Base-by-base conservation (phyloP, 805 yeast genomes). In the Limtongozyma cylindracea region DNA sequence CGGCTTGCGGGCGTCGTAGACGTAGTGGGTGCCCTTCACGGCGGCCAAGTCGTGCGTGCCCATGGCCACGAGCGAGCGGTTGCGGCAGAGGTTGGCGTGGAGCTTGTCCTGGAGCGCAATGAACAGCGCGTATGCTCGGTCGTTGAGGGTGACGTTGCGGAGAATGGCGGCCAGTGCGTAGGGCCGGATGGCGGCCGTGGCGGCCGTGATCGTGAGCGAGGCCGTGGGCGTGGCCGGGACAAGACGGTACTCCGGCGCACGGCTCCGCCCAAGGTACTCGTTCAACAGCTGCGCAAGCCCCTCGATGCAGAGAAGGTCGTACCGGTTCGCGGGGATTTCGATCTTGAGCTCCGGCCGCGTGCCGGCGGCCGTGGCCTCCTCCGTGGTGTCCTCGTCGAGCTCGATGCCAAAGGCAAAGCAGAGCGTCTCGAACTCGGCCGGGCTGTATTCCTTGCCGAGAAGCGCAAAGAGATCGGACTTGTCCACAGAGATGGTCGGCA, bases 341-440 rank as follows among this genome's bases (percentile, higher is more conserved):
- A 88, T 78, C 52, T 88, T 88, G 37, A 77, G 60, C 48, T 84
- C 91, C n/a, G 99, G 95, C 45, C 93, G 70, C 47, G 77, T 92
- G 31, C 65, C 74, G n/a, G 53, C 43, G 27, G 43, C 47, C 31
- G 72, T 69, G 21, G 61, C 68, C 17, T 72, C 77, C n/a, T n/a
- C n/a, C 19, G 91, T 74, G 41, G 92, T 78, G 45, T 91, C 96
- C 51, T 91, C 99, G 45, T 88, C 99, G 29, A 88, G 61, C 53
- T 88, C 99, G 33, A 88, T 68, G 37, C 99, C 99, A 35, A 82
- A 88, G 40, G 84, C 91, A 54, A 88, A 88, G 53, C 96, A 88
- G 34, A 88, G 63, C 48, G 82, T 95, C 42, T 88, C 99, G 36
- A 88, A 82, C 41, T 84, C 98, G 35, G 78, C 65, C 32, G 88